Base-by-base conservation (phyloP, 192 early-diverging fungal species). In the Podila epigama region DNA sequence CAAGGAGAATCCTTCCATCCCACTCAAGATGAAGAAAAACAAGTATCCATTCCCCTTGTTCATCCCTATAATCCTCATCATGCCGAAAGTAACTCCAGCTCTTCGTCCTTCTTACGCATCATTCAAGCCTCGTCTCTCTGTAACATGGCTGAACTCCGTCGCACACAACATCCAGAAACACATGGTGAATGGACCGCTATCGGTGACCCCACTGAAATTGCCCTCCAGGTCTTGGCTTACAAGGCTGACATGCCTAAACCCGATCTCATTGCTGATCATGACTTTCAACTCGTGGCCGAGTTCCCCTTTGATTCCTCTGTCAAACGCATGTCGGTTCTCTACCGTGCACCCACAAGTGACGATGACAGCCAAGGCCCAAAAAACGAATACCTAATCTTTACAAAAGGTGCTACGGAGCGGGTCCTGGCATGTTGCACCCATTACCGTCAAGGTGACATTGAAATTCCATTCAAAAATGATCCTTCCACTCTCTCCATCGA, bases 171-270 rank as follows among this genome's bases (percentile, higher is more conserved):
- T 4, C 89, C 86, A 20, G 81, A 77, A 13, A 79, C 70, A 22
- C 81, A 82, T 5, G 84, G 90, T 67, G 89, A 89, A 32, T 95
- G 92, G 90, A 89, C 85, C 41, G 78, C 88, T 35, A 87, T 91
- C 51, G 94, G 96, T 44, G 97, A 98, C 66, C 93, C 97, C 15
- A 97, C 97, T 1, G 97, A 98, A 79, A 89, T 96, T 60, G 94
- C 96, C 25, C 88, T 98, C 60, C 90, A 95, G 51, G 91, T 95
- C 11, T 91, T 93, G 57, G 89, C 94, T 1, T 79, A 91, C 59
- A 95, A 97, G 72, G 82, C 90, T n/a, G 85, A 89, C 0, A 86
- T 93, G 79, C 82, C 89, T 40, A 91, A 94, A 52, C 90, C 89
- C 5, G 78, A 64, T 63, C 85, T 97, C 68, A 63, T 65, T 48